Conservation (phyloP, 768 basidiomycete species). For the Cystofilobasidium ferigula region DNA sequence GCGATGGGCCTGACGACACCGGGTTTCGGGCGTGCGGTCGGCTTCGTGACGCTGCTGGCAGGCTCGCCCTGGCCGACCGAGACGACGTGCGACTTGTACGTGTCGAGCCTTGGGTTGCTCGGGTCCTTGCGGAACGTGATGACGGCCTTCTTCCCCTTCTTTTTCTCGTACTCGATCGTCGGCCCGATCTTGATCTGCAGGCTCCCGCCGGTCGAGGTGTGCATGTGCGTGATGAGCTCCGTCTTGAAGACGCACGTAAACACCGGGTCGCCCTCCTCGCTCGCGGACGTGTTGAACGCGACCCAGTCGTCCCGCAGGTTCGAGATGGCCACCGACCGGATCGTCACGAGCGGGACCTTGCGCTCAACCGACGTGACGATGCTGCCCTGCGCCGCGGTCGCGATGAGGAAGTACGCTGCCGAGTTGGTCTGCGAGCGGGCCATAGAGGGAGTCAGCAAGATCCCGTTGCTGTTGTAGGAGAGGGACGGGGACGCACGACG, state of each 20-base stretch:
- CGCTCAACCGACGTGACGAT: slow-evolving; percentile 57
- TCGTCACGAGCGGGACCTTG: slow-evolving; percentile 78
- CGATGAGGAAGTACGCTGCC: slow-evolving; percentile 25
- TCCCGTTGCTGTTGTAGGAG: neutral
- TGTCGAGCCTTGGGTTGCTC: slow-evolving; percentile 59
- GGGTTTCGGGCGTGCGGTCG: slow-evolving; percentile 75
- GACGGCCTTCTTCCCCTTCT: slow-evolving; percentile 84
- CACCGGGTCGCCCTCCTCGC: slow-evolving; percentile 90
- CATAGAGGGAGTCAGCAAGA: neutral
- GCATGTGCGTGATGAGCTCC: slow-evolving; percentile 69
- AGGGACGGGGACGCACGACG: slow-evolving; percentile 42
- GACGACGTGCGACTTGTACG: slow-evolving; percentile 88
- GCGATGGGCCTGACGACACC: slow-evolving; percentile 77
- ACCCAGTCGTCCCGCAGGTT: slow-evolving; percentile 91
- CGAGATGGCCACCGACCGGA: slow-evolving; percentile 75
- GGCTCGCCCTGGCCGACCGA: slow-evolving; percentile 82
- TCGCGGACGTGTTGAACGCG: slow-evolving; percentile 61
- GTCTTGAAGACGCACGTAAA: slow-evolving; percentile 92
- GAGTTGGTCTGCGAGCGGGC: too few species aligned
- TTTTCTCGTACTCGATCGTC: slow-evolving; percentile 82
- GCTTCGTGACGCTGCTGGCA: slow-evolving; percentile 64
- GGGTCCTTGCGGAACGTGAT: slow-evolving; percentile 88
- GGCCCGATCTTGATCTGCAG: slow-evolving; percentile 64
- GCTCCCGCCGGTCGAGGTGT: slow-evolving; percentile 66
- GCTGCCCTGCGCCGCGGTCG: slow-evolving; percentile 44